Conservation (phyloP, 805 yeast species). For the Candida xiaguanensis region DNA sequence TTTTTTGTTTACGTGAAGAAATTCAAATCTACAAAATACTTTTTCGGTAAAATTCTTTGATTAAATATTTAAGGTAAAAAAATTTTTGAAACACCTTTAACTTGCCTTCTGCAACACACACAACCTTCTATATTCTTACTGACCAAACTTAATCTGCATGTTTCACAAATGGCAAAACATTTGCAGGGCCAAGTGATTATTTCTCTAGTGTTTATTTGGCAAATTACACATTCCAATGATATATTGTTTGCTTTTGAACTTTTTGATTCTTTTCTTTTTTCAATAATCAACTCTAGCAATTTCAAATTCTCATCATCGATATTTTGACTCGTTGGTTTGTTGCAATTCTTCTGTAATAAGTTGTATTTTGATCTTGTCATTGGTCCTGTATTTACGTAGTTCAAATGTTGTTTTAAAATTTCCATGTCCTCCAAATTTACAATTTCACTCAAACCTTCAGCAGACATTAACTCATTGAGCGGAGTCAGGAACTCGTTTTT, state of each 20-base stretch:
- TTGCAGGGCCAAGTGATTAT: conserved; percentile 91
- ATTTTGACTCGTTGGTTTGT: neutral
- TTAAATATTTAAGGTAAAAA: conserved; percentile 45
- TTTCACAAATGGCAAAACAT: conserved; percentile 85
- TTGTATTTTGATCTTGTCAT: conserved; percentile 32
- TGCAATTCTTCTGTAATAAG: neutral
- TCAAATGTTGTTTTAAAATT: conserved; percentile 27
- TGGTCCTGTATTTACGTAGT: conserved; percentile 12
- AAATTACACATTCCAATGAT: conserved; percentile 65
- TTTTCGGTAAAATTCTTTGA: neutral
- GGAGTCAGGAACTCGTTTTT: conserved; percentile 7
- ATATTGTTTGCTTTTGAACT: neutral
- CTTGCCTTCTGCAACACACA: conserved; percentile 77
- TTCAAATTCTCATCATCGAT: conserved; percentile 10
- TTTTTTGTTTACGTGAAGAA: neutral
- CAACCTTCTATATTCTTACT: conserved; percentile 72
- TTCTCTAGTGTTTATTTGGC: conserved; percentile 70
- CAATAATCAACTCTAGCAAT: conserved; percentile 12
- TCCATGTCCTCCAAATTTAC: conserved; percentile 12
- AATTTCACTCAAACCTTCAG: conserved; percentile 23
- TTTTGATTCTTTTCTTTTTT: conserved; percentile 7
- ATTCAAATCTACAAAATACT: neutral
- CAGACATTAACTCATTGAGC: conserved; percentile 21
- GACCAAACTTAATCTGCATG: conserved; percentile 71
- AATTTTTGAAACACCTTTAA: conserved; percentile 61